Conservation (phyloP, 2,329 filamentous ascomycete species). For the Arthrobotrys sinensis region DNA sequence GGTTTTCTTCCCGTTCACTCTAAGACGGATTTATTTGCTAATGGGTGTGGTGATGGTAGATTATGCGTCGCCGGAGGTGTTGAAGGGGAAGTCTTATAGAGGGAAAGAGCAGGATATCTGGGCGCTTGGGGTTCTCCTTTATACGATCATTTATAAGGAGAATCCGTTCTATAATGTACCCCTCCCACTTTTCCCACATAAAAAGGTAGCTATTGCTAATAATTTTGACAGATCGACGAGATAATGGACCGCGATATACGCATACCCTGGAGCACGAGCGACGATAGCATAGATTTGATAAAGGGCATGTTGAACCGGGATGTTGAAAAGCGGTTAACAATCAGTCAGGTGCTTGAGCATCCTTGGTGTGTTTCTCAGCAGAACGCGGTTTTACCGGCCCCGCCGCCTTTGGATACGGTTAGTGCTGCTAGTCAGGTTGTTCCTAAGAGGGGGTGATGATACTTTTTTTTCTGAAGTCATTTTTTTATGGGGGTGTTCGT, state of each 20-base stretch:
- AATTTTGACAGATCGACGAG: slow-evolving; percentile 79
- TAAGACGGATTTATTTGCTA: no score
- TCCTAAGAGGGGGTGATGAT: slow-evolving; percentile 61
- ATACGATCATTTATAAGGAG: slow-evolving; percentile 99
- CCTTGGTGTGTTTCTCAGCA: slow-evolving; percentile 77
- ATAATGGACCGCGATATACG: slow-evolving; percentile 97
- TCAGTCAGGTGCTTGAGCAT: slow-evolving; percentile 88
- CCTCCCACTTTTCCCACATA: neutral
- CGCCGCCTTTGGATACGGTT: slow-evolving; percentile 36
- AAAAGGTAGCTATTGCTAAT: slow-evolving; percentile 6
- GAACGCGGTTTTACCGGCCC: slow-evolving; percentile 51
- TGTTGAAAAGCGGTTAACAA: slow-evolving; percentile 85
- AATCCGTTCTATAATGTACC: slow-evolving; percentile 90
- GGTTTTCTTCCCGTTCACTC: slow-evolving; percentile 67
- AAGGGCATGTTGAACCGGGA: slow-evolving; percentile 93
- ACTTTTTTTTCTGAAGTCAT: slow-evolving; percentile 24
- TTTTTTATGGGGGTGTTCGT: slow-evolving; percentile 27
- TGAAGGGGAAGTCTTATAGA: slow-evolving; percentile 90
- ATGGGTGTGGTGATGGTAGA: slow-evolving; percentile 75
- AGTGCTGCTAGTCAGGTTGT: slow-evolving; percentile 49
- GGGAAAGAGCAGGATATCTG: slow-evolving; percentile 99
- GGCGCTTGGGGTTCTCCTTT: slow-evolving; percentile 95
- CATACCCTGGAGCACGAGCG: slow-evolving; percentile 88
- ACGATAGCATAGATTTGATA: slow-evolving; percentile 92
- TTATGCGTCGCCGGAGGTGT: slow-evolving; percentile 97